phyloP scores from a whole-genome alignment of 164 flowering plant species.

The Kingdonia uniflora region DNA sequence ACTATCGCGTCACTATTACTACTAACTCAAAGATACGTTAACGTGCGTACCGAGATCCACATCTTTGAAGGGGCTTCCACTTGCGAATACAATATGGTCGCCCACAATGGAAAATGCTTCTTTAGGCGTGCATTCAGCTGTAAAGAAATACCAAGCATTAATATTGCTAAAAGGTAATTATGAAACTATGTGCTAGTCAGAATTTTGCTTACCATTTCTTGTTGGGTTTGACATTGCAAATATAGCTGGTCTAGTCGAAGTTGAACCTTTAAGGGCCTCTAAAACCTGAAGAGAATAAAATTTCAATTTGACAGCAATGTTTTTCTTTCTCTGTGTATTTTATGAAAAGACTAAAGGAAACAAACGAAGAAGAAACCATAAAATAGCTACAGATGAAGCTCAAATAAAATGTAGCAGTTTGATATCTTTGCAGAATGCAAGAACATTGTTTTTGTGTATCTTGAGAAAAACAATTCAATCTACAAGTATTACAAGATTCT shows the following conservation, averaged over 20 bases:
- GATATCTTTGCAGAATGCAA: no score
- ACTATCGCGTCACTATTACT: no score
- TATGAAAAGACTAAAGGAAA: no score
- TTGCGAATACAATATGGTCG: conserved; percentile 79
- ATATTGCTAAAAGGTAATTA: neutral
- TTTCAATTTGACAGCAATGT: neutral
- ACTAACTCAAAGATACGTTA: no score
- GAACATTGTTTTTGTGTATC: no score
- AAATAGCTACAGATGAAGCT: no score
- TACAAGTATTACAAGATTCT: no score
- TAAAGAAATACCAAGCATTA: conserved; percentile 5
- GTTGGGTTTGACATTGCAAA: conserved; percentile 98
- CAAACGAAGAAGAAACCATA: no score
- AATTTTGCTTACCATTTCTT: conserved; percentile 50
- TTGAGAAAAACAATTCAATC: no score
- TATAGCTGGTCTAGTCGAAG: conserved; percentile 93
- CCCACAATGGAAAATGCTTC: conserved; percentile 89
- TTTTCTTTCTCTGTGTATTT: no score
- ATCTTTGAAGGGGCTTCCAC: conserved; percentile 91
- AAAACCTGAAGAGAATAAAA: conserved; percentile 40
- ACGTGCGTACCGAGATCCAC: conserved; percentile 64
- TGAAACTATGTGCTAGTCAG: neutral
- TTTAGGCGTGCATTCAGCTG: conserved; percentile 98
- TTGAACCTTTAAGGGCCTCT: conserved; percentile 84
- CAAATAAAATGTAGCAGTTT: no score